These are phyloP conservation scores for Cystobasidium slooffiae DNA, from an alignment of 1,284 basidiomycete species.

Conservation along the genomic window DNA sequence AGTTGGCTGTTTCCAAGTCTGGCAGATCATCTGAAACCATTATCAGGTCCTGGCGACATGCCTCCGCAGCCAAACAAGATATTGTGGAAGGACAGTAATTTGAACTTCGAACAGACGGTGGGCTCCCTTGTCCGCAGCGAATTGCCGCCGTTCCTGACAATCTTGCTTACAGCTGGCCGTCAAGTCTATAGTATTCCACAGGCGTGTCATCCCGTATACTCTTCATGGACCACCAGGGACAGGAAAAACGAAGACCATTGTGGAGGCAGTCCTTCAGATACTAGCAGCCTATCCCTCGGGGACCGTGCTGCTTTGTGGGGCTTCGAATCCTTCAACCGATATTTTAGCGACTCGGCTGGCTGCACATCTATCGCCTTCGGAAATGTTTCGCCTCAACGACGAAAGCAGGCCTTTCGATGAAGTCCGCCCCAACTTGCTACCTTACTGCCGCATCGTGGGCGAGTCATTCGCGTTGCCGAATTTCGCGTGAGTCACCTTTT, in stretches of 20 bases:
- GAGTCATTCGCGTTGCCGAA: conserved; percentile 52
- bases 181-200: conserved; percentile 47
- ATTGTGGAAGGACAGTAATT: conserved; percentile 51
- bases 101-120: conserved; percentile 56
- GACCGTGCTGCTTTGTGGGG: conserved; percentile 57
- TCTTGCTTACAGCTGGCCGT: conserved; percentile 48
- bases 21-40: not conserved
- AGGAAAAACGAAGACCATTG: conserved; percentile 57
- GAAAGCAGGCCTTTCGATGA: conserved; percentile 58
- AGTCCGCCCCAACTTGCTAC: conserved; percentile 51
- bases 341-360: conserved; percentile 56
- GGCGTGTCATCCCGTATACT: conserved; percentile 49
- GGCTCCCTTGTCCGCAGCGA: not conserved
- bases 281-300: conserved; percentile 51
- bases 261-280: conserved; percentile 57
- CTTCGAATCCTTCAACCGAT: conserved; percentile 58
- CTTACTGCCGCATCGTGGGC: conserved; percentile 51
- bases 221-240: conserved; percentile 52
- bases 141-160: too few species aligned
- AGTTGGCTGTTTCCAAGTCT: conserved; percentile 42
- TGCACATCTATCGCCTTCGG: conserved; percentile 43
- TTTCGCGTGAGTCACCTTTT: conserved; percentile 34
- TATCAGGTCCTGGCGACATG: not conserved
- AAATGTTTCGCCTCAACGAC: conserved; percentile 56
- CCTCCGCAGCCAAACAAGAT: conserved; percentile 14